Percentiles rank a stretch among this genome's conserved stretches.
phyloP scores from a whole-genome alignment of 2,329 filamentous ascomycete genomes.

The Alternaria metachromatica region DNA sequence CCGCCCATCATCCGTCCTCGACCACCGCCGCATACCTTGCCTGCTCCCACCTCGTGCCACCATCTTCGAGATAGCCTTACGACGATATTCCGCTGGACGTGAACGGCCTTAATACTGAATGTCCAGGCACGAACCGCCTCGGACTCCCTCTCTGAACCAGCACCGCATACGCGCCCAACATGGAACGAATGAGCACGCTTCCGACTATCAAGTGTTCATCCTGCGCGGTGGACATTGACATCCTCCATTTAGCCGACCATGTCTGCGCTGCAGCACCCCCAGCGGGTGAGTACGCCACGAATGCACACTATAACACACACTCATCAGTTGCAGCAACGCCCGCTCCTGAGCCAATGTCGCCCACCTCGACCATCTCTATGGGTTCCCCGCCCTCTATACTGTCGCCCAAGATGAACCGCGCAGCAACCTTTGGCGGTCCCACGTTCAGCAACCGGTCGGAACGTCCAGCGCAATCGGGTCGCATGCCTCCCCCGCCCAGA shows the following conservation, averaged over 20 bases:
- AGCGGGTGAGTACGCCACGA: constrained; percentile 52
- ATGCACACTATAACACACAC: not conserved
- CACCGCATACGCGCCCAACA: constrained; percentile 28
- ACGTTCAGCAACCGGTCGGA: constrained; percentile 38
- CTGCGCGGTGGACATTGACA: constrained; percentile 70
- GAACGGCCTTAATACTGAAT: constrained; percentile 7
- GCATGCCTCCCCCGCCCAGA: constrained; percentile 58
- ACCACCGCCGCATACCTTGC: constrained; percentile 18
- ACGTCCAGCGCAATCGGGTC: constrained; percentile 49
- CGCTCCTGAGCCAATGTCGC: constrained; percentile 16
- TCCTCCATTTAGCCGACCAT: constrained; percentile 86
- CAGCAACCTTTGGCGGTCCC: constrained; percentile 38
- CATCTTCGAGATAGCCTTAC: constrained; percentile 25
- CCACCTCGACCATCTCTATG: constrained; percentile 14
- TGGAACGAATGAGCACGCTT: constrained; percentile 42
- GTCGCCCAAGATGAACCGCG: constrained; percentile 40
- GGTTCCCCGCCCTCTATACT: constrained; percentile 7
- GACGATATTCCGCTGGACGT: constrained; percentile 23
- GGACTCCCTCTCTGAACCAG: constrained; percentile 7
- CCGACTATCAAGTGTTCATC: constrained; percentile 50
- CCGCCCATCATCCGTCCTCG: constrained; percentile 30
- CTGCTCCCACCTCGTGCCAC: constrained; percentile 34
- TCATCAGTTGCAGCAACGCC: constrained; percentile 23
- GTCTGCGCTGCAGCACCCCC: constrained; percentile 62
- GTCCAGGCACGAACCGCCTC: constrained; percentile 8